phyloP scores from a whole-genome alignment of 2,329 filamentous ascomycete genomes.

The Botrytis cinerea region DNA sequence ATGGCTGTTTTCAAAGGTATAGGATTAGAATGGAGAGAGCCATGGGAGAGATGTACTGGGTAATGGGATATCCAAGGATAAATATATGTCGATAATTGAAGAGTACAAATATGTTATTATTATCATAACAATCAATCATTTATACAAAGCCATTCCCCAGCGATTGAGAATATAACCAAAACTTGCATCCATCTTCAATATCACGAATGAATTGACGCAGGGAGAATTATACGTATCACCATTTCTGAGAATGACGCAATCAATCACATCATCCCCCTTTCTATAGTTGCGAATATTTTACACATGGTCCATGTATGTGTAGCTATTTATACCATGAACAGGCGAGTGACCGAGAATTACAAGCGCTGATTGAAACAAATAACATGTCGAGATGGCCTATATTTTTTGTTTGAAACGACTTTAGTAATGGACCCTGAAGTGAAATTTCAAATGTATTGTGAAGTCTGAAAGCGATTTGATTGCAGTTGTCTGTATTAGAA shows the following conservation, averaged over 20 bases:
- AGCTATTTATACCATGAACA: not conserved
- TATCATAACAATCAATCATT: not conserved
- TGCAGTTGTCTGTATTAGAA: not conserved
- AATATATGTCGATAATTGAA: not conserved
- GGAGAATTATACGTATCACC: not conserved
- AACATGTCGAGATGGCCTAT: not conserved
- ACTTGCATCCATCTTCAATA: not conserved
- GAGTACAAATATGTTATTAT: not conserved
- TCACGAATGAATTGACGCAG: not conserved
- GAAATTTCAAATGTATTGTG: not conserved
- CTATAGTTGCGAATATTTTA: not conserved
- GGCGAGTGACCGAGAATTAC: not conserved
- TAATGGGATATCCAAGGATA: not conserved
- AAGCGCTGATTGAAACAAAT: not conserved
- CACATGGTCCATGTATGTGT: not conserved
- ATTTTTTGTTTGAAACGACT: too few relatives aligned
- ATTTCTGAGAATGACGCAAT: not conserved
- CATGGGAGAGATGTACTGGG: constrained; percentile 60
- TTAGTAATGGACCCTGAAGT: not conserved
- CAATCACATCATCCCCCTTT: not conserved
- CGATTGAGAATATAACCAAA: not conserved
- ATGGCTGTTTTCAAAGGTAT: constrained; percentile 75
- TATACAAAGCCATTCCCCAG: too few relatives aligned
- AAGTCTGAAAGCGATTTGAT: not conserved
- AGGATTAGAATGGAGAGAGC: constrained; percentile 67